Conservation (phyloP, 805 yeast genomes). For the Wickerhamomyces hampshirensis region DNA sequence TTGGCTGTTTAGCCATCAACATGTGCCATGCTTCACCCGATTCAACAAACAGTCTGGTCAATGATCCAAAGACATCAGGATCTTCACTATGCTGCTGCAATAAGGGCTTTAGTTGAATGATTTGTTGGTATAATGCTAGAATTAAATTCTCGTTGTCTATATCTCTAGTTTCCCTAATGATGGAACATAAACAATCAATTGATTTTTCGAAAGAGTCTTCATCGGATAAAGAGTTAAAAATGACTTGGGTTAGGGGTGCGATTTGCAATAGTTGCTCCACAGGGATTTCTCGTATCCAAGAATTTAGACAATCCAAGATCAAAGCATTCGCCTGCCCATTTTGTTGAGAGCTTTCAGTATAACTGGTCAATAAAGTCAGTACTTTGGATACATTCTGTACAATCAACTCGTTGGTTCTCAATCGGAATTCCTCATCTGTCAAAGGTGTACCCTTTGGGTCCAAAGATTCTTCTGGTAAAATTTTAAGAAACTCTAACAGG, state of each 20-base stretch:
- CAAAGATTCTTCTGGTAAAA: constrained; percentile 86
- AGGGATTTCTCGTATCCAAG: constrained; percentile 89
- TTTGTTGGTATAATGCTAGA: constrained; percentile 60
- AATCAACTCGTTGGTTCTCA: constrained; percentile 60
- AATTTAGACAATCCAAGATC: constrained; percentile 70
- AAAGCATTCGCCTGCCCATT: constrained; percentile 31
- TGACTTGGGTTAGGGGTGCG: constrained; percentile 59
- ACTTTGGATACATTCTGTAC: constrained; percentile 65
- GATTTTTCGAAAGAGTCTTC: constrained; percentile 79
- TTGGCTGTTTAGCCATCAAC: constrained; percentile 68
- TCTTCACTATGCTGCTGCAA: constrained; percentile 38
- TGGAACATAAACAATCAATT: constrained; percentile 78
- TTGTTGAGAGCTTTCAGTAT: constrained; percentile 32
- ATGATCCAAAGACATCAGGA: constrained; percentile 56
- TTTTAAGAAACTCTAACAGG: constrained; percentile 74
- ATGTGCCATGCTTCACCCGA: constrained; percentile 97
- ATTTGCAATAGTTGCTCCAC: constrained; percentile 61
- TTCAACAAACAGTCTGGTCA: constrained; percentile 77
- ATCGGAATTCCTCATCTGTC: constrained; percentile 73
- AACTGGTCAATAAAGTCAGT: constrained; percentile 53
- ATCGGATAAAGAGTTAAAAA: constrained; percentile 54
- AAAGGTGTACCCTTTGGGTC: constrained; percentile 74
- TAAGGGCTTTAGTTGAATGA: constrained; percentile 55
- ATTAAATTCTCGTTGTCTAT: constrained; percentile 58
- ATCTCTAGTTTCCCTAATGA: constrained; percentile 79